phyloP scores from a whole-genome alignment of 306 rosid species.

The Citrullus mucosospermus region DNA sequence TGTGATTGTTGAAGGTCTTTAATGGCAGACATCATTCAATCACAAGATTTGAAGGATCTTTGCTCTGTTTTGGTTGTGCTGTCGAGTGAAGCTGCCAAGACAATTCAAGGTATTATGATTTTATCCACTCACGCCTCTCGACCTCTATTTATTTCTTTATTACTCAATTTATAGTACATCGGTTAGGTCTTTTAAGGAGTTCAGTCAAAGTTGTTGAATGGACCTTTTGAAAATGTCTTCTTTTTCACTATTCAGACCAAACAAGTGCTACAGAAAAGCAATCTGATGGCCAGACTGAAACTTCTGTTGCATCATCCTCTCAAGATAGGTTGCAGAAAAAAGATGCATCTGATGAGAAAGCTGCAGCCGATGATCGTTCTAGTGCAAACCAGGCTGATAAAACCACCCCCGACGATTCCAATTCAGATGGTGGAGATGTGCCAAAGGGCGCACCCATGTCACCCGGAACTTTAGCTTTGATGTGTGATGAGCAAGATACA shows the following conservation, averaged over 20 bases:
- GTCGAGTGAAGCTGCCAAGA: constrained; percentile 78
- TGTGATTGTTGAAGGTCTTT: constrained; percentile 62
- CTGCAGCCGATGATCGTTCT: constrained; percentile 53
- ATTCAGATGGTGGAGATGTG: constrained; percentile 62
- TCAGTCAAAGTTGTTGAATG: background rate
- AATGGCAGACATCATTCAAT: constrained; percentile 90
- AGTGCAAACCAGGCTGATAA: constrained; percentile 63
- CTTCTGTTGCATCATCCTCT: constrained; percentile 55
- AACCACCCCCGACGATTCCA: constrained; percentile 49
- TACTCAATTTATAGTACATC: background rate
- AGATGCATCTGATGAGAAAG: constrained; percentile 51
- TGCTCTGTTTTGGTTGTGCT: constrained; percentile 83
- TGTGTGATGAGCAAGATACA: constrained; percentile 95
- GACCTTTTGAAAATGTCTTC: background rate
- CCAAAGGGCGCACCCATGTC: constrained; percentile 78
- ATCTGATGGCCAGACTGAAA: constrained; percentile 45
- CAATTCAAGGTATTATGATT: constrained; percentile 47
- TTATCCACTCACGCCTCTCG: background rate
- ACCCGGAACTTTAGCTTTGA: constrained; percentile 95
- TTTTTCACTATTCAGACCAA: constrained; percentile 37
- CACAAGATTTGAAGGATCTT: constrained; percentile 88
- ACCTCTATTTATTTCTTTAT: background rate
- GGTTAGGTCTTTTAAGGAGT: background rate
- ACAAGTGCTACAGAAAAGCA: constrained; percentile 42
- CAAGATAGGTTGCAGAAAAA: constrained; percentile 52